Base-by-base conservation (phyloP, 2,329 filamentous ascomycete species). In the Sclerotinia nivalis region DNA sequence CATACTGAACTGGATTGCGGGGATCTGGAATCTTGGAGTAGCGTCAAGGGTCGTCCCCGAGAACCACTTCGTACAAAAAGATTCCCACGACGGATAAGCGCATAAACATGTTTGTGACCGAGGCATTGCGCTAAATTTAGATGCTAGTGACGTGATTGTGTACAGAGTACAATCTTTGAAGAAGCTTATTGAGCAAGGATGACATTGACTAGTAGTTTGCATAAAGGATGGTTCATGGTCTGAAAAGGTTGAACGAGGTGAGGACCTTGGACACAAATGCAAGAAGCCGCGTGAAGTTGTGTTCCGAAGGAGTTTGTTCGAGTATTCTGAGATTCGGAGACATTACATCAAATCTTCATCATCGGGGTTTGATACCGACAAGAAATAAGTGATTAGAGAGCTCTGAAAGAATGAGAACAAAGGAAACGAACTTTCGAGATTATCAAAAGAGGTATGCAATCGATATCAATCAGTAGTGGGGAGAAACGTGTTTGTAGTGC, bases 141-240 rank as follows among this genome's bases (percentile, higher is more conserved):
- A 64, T 64, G 31, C 60, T 64, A 64, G 60, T 40, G 60, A 64
- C 47, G 45, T 64, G 60, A 52, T 52, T 52, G 31, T 50, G 31
- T 25, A 18, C 40, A 37, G 2, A 37, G 31, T 8, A 37, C 8
- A 50, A 40, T 28, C 15, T 52, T 62, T 37, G 22, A 25, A 50
- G 28, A 62, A 50, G 31, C 60, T n/a, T 52, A 25, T 50, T 31
- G n/a, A 28, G 60, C 60, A 52, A 64, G 47, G 60, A 50, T 64
- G 47, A 31, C 47, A 64, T 64, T 64, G 60, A 64, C 45, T 40
- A 52, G 31, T 25, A 25, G 45, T 50, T 50, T 64, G 60, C 45
- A 49, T 13, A 50, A 20, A 62, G 45, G 22, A 62, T 62, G 60
- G 45, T 37, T 20, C 60, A 37, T 62, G 45, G 43, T 34, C 28